Evolutionary conservation across 2,329 filamentous ascomycete species (phyloP), one percentile per base, ranked within the genome.

Genomic region (Tolypocladium amazonense): DNA sequence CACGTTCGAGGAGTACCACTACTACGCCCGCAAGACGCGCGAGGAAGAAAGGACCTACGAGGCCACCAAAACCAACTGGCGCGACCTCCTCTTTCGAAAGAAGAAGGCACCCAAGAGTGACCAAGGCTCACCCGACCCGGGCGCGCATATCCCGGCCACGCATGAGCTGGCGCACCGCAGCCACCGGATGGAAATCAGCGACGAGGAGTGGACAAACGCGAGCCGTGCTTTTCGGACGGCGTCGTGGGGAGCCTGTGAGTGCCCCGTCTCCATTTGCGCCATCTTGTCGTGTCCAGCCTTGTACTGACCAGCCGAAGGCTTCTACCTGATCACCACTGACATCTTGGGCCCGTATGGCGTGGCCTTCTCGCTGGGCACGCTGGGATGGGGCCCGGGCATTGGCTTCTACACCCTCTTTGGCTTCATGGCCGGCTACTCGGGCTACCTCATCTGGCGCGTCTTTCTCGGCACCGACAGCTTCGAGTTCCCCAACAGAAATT

Each of bases 121-220:
- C 6, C 30, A 35, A 4, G 8, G 38, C 14, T 18, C 30, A 5
- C 12, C 58, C 5, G 35, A n/a, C n/a, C n/a, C n/a, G 39, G 33
- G n/a, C 30, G 7, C 33, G 47, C 39, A 8, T 25, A 56, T 52
- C 39, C 58, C 58, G 41, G 61, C 57, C 56, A 18, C 54, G 41
- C 30, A 50, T 45, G 11, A 50, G 43, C 33, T 58, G 53, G 9
- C 60, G 35, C 58, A 20, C 58, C 55, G 41, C 2, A 25, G 56
- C 38, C 33, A 43, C 37, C 27, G 60, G 23, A 3, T 62, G 18
- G 56, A 60, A 18, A 65, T 68, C n/a, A 62, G 66, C 8, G 66
- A 65, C 20, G 70, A 74, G 4, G 79, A 81, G 61, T 80, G 79
- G 78, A 70, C 69, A 27, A 76, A 76, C 57, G 78, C 79, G 5